Evolutionary conservation across 805 yeast species (phyloP), one percentile per base, ranked within the genome.

Genomic region (Candida easanensis): DNA sequence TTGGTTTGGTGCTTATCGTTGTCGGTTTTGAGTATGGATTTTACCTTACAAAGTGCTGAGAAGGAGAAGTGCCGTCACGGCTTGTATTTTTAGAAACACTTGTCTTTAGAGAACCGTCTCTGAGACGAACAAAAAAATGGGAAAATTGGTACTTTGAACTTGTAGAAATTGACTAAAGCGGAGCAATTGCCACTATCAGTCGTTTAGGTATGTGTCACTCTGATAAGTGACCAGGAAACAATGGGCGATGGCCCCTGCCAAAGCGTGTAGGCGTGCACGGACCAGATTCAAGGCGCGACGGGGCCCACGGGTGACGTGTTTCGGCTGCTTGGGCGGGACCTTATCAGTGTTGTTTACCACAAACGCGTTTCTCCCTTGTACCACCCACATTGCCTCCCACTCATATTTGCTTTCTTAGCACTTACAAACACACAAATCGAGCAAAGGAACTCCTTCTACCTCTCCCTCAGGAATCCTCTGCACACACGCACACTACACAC

Each of bases 271-370:
- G 10, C 30, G 30, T 19, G 39, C 34, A 27, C 27, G 34, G 9
- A 37, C 39, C 39, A 15, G 17, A 16, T 18, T 18, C 25, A 6
- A 10, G n/a, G n/a, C 19, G 19, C 35, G n/a, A 10, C 16, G 33
- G 33, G 19, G 19, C 33, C 19, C 13, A n/a, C 33, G 19, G 18
- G 33, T 38, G 41, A 38, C 41, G 41, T 38, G 27, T 31, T 31
- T 38, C 36, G 16, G 33, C 25, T 17, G 31, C 14, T 33, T 25
- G 33, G 19, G 15, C 22, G 18, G 39, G 28, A 5, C 15, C 46
- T 43, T 43, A 43, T 43, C 46, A 43, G 46, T 10, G 10, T 39
- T 43, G 46, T 39, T 43, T 43, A 43, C 46, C 38, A 39, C 21
- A 43, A 43, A 43, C 46, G 46, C 46, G 46, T 31, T 25, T 21